Evolutionary conservation across 306 rosid genomes (phyloP), one percentile per base, ranked within the genome.

Genomic region (Rosa rugosa): DNA sequence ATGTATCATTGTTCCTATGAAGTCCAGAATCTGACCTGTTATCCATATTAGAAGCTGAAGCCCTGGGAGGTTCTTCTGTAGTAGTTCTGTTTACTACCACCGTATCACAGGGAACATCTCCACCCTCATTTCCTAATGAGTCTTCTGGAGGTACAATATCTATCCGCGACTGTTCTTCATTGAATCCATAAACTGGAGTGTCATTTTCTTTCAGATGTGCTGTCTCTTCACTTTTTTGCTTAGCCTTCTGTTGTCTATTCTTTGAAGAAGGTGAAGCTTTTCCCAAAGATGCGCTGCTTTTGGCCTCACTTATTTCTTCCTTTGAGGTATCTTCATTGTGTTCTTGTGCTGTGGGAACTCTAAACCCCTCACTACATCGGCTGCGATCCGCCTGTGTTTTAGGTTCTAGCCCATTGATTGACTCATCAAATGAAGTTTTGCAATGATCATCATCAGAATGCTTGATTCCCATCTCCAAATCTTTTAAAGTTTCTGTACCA

Each of bases 21-120:
- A 60, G 34, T 84, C 51, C 69, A 82, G 76, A 75, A 65, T 68
- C 76, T 80, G 59, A 53, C 53, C 18, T 78, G 77, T 76, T 80
- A 73, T 69, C 56, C 36, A 71, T 68, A 72, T 69, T 53, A 73
- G 82, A 72, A 57, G 86, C 81, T 0, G 60, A 77, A 73, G 41
- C 74, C 66, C 18, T 31, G 71, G 75, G 62, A 46, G 53, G 80
- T 77, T 80, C 78, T 69, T 46, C 77, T 5, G 36, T 51, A 38
- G 68, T 73, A 53, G 49, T 34, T 57, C 77, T 69, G 6, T 71
- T 80, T 53, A 53, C 87, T 70, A 27, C 47, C 45, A 27, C 44
- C 38, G 34, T 77, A 49, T 49, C 71, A 51, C 46, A 40, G 9
- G 79, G 51, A 77, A 64, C 80, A 54, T 82, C 87, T 72, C 79